phyloP scores from a whole-genome alignment of 495 filamentous ascomycete species.

The Talaromyces nanjingensis region DNA sequence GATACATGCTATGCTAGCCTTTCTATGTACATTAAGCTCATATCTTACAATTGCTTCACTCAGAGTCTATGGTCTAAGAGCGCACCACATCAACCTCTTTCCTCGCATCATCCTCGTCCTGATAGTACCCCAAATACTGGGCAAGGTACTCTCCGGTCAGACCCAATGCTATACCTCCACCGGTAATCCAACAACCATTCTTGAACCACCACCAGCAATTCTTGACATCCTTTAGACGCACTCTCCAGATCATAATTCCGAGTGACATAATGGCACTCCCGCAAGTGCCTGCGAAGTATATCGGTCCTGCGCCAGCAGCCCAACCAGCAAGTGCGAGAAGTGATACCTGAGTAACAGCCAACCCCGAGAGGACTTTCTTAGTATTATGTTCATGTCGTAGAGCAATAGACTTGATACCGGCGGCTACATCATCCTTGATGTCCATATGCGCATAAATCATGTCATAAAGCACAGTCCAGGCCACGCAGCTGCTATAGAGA shows the following conservation, averaged over 20 bases:
- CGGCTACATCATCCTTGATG: constrained; percentile 86
- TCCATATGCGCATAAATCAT: constrained; percentile 99
- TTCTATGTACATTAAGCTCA: not conserved
- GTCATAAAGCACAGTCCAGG: constrained; percentile 95
- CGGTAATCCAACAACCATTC: constrained; percentile 62
- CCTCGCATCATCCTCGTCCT: not conserved
- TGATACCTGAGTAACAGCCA: constrained; percentile 71
- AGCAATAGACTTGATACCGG: constrained; percentile 92
- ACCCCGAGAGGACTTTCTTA: constrained; percentile 70
- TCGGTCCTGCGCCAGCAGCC: constrained; percentile 67
- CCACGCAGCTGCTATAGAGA: constrained; percentile 78
- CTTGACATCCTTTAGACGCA: constrained; percentile 72
- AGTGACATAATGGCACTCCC: constrained; percentile 71
- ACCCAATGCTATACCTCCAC: constrained; percentile 58
- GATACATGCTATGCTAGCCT: not conserved
- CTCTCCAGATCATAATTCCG: constrained; percentile 82
- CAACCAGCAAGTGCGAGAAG: constrained; percentile 71
- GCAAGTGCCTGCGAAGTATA: constrained; percentile 80
- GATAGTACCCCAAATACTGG: constrained; percentile 13
- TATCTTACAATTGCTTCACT: constrained; percentile 1
- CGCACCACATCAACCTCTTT: not conserved
- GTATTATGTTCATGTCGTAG: constrained; percentile 83
- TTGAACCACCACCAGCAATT: constrained; percentile 98
- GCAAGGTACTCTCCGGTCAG: constrained; percentile 56
- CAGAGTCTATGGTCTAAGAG: not conserved